Evolutionary conservation across 352 stramenopile genomes (phyloP), one percentile per base, ranked within the genome.

Genomic region (Phytophthora tentaculata): DNA sequence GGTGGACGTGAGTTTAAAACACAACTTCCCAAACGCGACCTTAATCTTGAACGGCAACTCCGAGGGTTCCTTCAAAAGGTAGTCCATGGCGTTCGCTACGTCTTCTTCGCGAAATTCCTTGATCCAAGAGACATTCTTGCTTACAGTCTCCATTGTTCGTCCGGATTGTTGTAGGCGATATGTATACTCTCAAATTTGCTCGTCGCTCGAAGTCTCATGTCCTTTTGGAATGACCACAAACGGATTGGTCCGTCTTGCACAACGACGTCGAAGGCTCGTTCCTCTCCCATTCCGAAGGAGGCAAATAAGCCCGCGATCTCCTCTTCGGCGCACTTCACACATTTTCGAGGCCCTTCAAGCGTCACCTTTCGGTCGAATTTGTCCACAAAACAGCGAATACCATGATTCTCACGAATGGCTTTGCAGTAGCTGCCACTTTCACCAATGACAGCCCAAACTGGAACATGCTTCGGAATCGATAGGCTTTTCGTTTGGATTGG

Each of bases 381-480:
- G 17, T 81, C 41, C 32, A 85, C 74, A 23, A 12, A 61, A 45
- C 71, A 81, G 14, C 51, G 64, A 26, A 85, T 68, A 2, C 59
- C 56, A 29, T 79, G 56, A 10, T 74, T 72, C 0, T 63, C 52
- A 35, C 32, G 59, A 17, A 85, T 29, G 2, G 51, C 58, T 35
- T 79, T 81, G 47, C 73, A 79, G 35, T 70, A 69, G 62, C 68
- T 77, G 0, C 74, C 77, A 2, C 69, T 55, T 28, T 73, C 79
- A 14, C 77, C 77, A 29, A 85, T 85, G 29, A 85, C 71, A 52
- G 61, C 72, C 1, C 77, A 74, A 8, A 83, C 61, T 19, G 65
- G 62, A 5, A 85, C 63, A 35, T 76, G 53, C 3, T 73, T 35
- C 1, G 77, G 74, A 24, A 85, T 83, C 1, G 35, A 14, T 24